These are phyloP conservation scores for Aquilaria yunnanensis DNA, from an alignment of 345 rosid genomes.

Conservation along the genomic window DNA sequence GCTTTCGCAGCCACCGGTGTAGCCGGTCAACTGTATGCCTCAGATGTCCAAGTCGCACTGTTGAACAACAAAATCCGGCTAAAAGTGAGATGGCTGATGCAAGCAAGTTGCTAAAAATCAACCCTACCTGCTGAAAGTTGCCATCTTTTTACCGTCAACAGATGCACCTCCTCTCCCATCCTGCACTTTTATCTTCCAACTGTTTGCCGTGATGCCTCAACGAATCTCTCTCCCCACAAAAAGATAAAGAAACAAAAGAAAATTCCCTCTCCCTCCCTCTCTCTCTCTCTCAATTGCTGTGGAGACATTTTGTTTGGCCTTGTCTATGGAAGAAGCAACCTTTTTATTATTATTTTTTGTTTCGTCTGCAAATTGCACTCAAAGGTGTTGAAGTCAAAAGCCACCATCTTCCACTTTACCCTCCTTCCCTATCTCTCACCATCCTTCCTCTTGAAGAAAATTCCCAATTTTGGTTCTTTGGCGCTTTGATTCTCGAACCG, in stretches of 20 bases:
- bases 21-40: conserved; percentile 2
- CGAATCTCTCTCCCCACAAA: neutral
- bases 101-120: too few relatives aligned
- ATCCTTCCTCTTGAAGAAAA: neutral
- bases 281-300: neutral
- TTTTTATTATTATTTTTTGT: neutral
- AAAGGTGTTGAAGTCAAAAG: conserved; percentile 40
- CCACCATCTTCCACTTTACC: conserved; percentile 9
- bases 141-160: neutral
- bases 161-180: neutral
- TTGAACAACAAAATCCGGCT: too few relatives aligned
- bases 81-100: too few relatives aligned
- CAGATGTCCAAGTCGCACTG: neutral
- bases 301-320: too few relatives aligned
- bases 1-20: neutral
- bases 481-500: conserved; percentile 10
- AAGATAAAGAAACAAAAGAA: neutral
- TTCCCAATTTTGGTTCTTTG: neutral
- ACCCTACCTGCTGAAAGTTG: neutral
- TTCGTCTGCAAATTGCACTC: conserved; percentile 6
- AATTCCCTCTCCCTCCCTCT: neutral
- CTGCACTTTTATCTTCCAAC: conserved; percentile 7
- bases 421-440: neutral
- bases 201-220: neutral
- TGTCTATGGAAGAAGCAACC: neutral